phyloP scores from a whole-genome alignment of 2,329 filamentous ascomycete genomes.

The Alternaria novae-zelandiae region DNA sequence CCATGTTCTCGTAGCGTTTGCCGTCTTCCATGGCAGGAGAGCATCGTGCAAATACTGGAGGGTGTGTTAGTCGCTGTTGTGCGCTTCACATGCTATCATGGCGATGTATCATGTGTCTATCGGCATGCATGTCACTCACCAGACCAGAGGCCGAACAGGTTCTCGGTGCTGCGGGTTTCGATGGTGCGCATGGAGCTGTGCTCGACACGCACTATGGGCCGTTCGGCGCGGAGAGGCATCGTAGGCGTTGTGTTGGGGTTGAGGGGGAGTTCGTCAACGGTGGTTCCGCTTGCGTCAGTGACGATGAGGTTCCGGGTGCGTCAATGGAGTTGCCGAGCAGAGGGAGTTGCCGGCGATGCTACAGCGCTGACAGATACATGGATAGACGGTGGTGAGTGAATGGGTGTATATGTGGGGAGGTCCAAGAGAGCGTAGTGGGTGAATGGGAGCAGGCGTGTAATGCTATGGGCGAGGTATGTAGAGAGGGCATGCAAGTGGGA shows the following conservation, averaged over 20 bases:
- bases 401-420: neutral
- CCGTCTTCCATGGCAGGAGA: constrained; percentile 94
- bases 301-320: constrained; percentile 28
- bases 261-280: neutral
- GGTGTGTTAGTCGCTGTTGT: constrained; percentile 27
- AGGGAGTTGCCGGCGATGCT: constrained; percentile 25
- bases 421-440: neutral
- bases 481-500: constrained; percentile 8
- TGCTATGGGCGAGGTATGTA: neutral
- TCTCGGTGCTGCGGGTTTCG: constrained; percentile 90
- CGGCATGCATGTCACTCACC: constrained; percentile 66
- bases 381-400: constrained; percentile 3
- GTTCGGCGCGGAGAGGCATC: constrained; percentile 86
- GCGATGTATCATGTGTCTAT: neutral
- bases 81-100: neutral
- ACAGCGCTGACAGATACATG: constrained; percentile 30
- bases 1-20: constrained; percentile 89
- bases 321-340: constrained; percentile 27
- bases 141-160: constrained; percentile 96
- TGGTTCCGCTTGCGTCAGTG: constrained; percentile 15
- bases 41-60: constrained; percentile 87
- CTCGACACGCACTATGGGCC: constrained; percentile 89
- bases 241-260: constrained; percentile 24
- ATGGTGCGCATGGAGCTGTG: constrained; percentile 92
- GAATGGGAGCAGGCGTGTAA: constrained; percentile 13